Conservation (phyloP, 495 filamentous ascomycete genomes). For the Penicillium subrubescens region DNA sequence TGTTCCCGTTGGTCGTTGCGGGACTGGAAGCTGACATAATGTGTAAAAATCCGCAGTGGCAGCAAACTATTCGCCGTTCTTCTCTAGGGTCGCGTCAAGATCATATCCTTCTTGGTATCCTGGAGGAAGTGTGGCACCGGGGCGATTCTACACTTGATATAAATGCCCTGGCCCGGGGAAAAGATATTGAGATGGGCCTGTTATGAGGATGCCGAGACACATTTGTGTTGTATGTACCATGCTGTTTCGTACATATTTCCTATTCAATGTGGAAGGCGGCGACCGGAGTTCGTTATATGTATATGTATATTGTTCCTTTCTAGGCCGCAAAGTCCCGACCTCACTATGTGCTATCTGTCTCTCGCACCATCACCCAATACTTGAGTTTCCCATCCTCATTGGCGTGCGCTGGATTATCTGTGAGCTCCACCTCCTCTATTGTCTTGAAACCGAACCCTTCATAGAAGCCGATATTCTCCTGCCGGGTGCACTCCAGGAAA, state of each 20-base stretch:
- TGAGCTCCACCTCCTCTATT: constrained; percentile 27
- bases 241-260: not conserved
- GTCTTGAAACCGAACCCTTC: constrained; percentile 29
- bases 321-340: not conserved
- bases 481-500: constrained; percentile 29
- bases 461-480: constrained; percentile 32
- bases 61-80: constrained; percentile 21
- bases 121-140: constrained; percentile 36
- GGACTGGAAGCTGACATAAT: constrained; percentile 30
- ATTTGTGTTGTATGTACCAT: too few species aligned
- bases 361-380: constrained; percentile 33
- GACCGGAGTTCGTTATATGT: not conserved
- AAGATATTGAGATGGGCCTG: constrained; percentile 34
- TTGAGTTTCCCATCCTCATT: constrained; percentile 17
- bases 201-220: constrained; percentile 11
- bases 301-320: not conserved
- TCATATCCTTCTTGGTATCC: constrained; percentile 26
- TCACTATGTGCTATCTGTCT: constrained; percentile 4
- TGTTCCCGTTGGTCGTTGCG: constrained; percentile 33
- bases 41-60: constrained; percentile 21
- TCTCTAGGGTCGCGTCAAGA: constrained; percentile 13
- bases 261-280: not conserved
- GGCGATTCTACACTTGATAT: constrained; percentile 19
- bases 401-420: constrained; percentile 9
- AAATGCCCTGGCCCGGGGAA: constrained; percentile 28